Percentiles rank a stretch among this genome's conserved stretches.
phyloP scores from a whole-genome alignment of 2,329 filamentous ascomycete genomes.

The Aschersonia sp. region DNA sequence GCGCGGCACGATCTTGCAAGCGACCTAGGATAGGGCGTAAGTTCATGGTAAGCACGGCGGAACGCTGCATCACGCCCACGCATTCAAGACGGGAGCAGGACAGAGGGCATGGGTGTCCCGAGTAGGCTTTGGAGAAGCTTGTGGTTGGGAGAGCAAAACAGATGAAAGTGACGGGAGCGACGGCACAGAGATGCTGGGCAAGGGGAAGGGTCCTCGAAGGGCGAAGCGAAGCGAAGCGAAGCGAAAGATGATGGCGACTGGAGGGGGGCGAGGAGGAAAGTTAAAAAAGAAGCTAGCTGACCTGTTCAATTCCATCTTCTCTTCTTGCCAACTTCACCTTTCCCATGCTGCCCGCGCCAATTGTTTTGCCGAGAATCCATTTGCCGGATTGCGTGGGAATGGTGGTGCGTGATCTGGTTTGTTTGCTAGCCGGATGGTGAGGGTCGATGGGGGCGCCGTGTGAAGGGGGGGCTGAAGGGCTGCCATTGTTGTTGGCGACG shows the following conservation, averaged over 20 bases:
- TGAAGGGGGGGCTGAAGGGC: conserved; percentile 32
- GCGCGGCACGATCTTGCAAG: conserved; percentile 92
- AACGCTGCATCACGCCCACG: not conserved
- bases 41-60: not conserved
- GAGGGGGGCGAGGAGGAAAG: not conserved
- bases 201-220: too few relatives aligned
- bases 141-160: too few relatives aligned
- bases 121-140: too few relatives aligned
- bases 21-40: conserved; percentile 38
- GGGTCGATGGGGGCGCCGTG: conserved; percentile 25
- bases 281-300: conserved; percentile 23
- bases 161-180: too few relatives aligned
- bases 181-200: too few relatives aligned
- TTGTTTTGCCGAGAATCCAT: conserved; percentile 93
- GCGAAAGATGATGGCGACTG: not conserved
- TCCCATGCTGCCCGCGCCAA: conserved; percentile 96
- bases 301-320: conserved; percentile 81
- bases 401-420: conserved; percentile 54
- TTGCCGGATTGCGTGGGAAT: conserved; percentile 84
- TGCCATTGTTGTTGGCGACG: conserved; percentile 34
- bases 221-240: not conserved
- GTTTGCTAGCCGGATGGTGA: conserved; percentile 22
- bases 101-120: too few relatives aligned
- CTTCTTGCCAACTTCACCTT: conserved; percentile 95
- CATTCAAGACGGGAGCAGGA: too few relatives aligned